Evolutionary conservation across 495 filamentous ascomycete genomes (phyloP).

Genomic region (Hypoxylon subgilvum): DNA sequence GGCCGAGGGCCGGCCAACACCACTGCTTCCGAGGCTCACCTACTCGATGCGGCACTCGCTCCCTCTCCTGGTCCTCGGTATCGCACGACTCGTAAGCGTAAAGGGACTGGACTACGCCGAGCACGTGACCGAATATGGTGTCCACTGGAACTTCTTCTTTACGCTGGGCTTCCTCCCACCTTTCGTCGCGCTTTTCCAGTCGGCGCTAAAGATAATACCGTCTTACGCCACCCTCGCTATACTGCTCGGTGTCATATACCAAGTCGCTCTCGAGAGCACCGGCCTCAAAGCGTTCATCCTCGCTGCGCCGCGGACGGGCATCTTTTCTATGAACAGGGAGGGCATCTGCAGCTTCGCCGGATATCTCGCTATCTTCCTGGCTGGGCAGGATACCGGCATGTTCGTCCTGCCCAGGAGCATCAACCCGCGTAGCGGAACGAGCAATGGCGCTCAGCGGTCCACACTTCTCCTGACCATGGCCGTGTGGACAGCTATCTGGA

Average conservation of each 20-base stretch:
- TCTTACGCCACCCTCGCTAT: slow-evolving; percentile 77
- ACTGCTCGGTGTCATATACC: slow-evolving; percentile 68
- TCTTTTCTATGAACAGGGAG: slow-evolving; percentile 89
- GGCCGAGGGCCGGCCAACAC: slow-evolving; percentile 51
- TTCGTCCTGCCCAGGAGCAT: slow-evolving; percentile 71
- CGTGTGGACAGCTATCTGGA: slow-evolving; percentile 69
- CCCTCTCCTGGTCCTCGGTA: slow-evolving; percentile 79
- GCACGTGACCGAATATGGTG: slow-evolving; percentile 96
- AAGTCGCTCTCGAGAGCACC: slow-evolving; percentile 76
- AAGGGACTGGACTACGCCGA: slow-evolving; percentile 96
- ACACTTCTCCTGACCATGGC: slow-evolving; percentile 65
- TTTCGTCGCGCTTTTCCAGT: slow-evolving; percentile 85
- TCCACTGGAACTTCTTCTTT: slow-evolving; percentile 99
- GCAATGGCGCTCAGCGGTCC: slow-evolving; percentile 49
- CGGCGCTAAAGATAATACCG: slow-evolving; percentile 63
- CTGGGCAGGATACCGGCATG: slow-evolving; percentile 82
- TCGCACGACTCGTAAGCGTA: slow-evolving; percentile 83
- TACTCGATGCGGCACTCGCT: slow-evolving; percentile 77
- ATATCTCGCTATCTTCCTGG: slow-evolving; percentile 93
- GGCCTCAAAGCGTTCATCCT: slow-evolving; percentile 82
- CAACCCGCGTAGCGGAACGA: slow-evolving; percentile 44
- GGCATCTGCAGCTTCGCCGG: slow-evolving; percentile 91
- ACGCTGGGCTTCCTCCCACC: slow-evolving; percentile 88
- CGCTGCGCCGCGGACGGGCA: slow-evolving; percentile 74
- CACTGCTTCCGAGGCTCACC: slow-evolving; percentile 62